Percentiles rank a stretch among this genome's conserved stretches.
Conservation (phyloP, 202 grass and related monocot genomes). For the Miscanthus sacchariflorus region DNA sequence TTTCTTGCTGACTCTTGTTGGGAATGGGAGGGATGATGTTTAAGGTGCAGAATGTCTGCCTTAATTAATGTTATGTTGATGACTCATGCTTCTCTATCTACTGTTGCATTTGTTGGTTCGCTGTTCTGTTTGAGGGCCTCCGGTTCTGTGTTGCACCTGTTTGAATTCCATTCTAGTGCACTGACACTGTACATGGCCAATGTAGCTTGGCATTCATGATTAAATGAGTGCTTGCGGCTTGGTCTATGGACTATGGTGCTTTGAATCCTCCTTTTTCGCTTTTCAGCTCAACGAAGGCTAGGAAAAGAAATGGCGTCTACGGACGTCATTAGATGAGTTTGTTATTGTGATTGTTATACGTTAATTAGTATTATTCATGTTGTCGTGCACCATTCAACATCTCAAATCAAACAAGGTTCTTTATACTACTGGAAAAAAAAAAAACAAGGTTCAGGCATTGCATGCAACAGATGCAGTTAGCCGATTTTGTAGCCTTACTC, state of each 20-base stretch:
- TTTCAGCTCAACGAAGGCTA: not conserved
- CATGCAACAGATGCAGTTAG: not conserved
- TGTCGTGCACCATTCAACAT: not conserved
- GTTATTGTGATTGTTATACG: not conserved
- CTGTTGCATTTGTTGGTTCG: not conserved
- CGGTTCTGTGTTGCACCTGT: not conserved
- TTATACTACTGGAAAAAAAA: no score
- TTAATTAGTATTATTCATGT: not conserved
- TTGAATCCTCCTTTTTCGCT: not conserved
- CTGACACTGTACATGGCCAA: not conserved
- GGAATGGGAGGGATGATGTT: slow-evolving; percentile 30
- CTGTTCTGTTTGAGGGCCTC: not conserved
- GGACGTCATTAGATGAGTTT: not conserved
- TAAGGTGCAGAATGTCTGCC: slow-evolving; percentile 17
- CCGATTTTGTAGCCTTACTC: not conserved
- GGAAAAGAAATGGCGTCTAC: not conserved
- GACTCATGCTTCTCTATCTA: slow-evolving; percentile 27
- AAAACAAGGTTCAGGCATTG: no score
- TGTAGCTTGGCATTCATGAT: not conserved
- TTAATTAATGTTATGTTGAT: slow-evolving; percentile 45
- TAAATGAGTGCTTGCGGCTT: not conserved
- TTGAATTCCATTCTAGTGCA: not conserved
- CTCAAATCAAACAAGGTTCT: not conserved
- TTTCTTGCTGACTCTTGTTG: slow-evolving; percentile 16
- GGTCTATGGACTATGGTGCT: not conserved